Base-by-base conservation (phyloP, 495 filamentous ascomycete genomes). In the Aspergillus bridgeri region DNA sequence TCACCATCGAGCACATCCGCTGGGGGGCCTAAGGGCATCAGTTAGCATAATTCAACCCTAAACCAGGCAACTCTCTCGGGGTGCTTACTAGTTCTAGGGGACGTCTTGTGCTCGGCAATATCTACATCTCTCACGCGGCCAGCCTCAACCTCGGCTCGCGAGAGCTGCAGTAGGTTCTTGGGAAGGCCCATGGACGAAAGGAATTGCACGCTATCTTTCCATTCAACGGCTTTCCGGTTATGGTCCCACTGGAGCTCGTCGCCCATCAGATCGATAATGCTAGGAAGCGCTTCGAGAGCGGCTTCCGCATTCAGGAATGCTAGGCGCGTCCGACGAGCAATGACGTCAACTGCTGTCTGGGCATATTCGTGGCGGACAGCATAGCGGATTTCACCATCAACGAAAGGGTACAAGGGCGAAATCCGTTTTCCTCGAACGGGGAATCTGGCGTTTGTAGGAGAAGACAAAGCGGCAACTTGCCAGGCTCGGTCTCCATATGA, bases 271-370 rank as follows among this genome's bases (percentile, higher is more conserved):
- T 98, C 94, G 69, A 98, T 96, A 19, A 98, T 83, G 51, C 66
- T 78, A 2, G 94, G 94, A 51, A 98, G 79, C 1, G 91, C 89
- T 76, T 98, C 94, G 23, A 98, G 82, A 8, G 93, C 91, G 3
- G 94, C 94, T 73, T 98, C 91, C 17, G 92, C 92, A 66, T 98
- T 98, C 63, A 98, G 69, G 75, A 98, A 98, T 13, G 94, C 91
- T 58, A 98, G 73, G 42, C 94, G 81, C 48, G 89, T 98, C 53
- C 94, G 79, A 38, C 94, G 82, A 7, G 93, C 94, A 20, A 98
- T 76, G 20, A 98, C 88, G 69, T 98, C 94, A 11, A 91, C 87
- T 3, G 92, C 90, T 19, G 92, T 97, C 72, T 97, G 91, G 11
- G 94, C 94, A 61, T 96, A 96, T 73, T 98, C 94, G 70, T 96